phyloP scores from a whole-genome alignment of 2,329 filamentous ascomycete species.

The Westerdykella ornata region DNA sequence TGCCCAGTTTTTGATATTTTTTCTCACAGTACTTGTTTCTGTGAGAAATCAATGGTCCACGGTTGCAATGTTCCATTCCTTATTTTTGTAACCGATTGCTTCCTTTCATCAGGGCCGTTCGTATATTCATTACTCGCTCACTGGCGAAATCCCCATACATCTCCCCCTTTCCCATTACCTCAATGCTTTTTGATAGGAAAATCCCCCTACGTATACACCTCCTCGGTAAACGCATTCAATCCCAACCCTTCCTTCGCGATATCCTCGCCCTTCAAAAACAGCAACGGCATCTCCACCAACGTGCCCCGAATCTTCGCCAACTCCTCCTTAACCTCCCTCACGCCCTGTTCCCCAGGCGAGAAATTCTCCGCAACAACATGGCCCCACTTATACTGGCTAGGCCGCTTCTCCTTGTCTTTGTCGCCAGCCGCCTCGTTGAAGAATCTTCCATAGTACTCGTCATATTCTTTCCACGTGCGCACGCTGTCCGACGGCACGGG shows the following conservation, averaged over 20 bases:
- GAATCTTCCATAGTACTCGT: slow-evolving; percentile 60
- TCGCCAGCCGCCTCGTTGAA: slow-evolving; percentile 48
- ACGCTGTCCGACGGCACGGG: slow-evolving; percentile 64
- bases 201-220: slow-evolving; percentile 41
- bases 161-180: no score
- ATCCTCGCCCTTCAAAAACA: slow-evolving; percentile 79
- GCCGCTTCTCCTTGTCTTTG: slow-evolving; percentile 37
- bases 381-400: slow-evolving; percentile 67
- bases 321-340: slow-evolving; percentile 55
- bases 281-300: slow-evolving; percentile 76
- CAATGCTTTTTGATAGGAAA: no score
- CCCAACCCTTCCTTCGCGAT: slow-evolving; percentile 75
- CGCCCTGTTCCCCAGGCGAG: slow-evolving; percentile 37
- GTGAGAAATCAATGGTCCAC: no score
- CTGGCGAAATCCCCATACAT: no score
- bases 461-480: slow-evolving; percentile 65
- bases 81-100: no score
- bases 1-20: no score
- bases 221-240: slow-evolving; percentile 45
- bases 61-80: no score
- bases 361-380: slow-evolving; percentile 64
- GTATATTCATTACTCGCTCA: no score
- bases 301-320: slow-evolving; percentile 61
- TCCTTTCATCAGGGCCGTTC: no score
- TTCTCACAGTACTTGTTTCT: no score